Conservation (phyloP, 2,329 filamentous ascomycete genomes). For the Iodosphaeria phyllophila region DNA sequence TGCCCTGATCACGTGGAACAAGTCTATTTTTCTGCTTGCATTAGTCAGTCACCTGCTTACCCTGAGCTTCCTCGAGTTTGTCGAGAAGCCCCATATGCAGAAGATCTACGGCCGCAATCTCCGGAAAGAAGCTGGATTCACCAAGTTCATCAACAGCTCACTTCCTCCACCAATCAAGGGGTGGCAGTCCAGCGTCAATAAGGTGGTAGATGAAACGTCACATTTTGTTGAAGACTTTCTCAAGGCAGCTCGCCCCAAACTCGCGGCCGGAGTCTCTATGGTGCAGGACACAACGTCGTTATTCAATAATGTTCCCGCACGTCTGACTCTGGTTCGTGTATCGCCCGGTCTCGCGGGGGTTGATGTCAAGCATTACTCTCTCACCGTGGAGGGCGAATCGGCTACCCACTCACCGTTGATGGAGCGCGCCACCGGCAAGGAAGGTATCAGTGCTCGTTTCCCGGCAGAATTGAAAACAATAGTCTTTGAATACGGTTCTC, state of each 20-base stretch:
- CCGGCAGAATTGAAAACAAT: constrained; percentile 56
- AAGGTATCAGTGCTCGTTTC: constrained; percentile 50
- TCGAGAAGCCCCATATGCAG: constrained; percentile 95
- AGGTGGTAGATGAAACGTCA: constrained; percentile 66
- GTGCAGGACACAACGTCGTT: constrained; percentile 74
- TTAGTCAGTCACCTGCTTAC: constrained; percentile 72
- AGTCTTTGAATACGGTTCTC: constrained; percentile 74
- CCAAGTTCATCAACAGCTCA: constrained; percentile 75
- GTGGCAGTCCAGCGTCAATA: constrained; percentile 75
- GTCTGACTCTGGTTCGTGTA: constrained; percentile 65
- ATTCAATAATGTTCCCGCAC: constrained; percentile 77
- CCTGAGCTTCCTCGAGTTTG: constrained; percentile 73
- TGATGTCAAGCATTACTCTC: constrained; percentile 61
- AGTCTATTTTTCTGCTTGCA: constrained; percentile 70
- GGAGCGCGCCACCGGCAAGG: constrained; percentile 50
- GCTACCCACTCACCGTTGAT: constrained; percentile 28
- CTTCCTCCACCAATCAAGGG: constrained; percentile 68
- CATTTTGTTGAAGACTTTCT: constrained; percentile 86
- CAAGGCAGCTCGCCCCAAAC: constrained; percentile 66
- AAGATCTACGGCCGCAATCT: constrained; percentile 82
- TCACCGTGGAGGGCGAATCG: constrained; percentile 52
- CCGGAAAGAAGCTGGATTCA: constrained; percentile 73
- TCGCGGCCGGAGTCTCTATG: constrained; percentile 73
- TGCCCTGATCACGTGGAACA: constrained; percentile 82
- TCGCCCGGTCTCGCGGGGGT: constrained; percentile 64